A percentile compares a stretch with the other conserved stretches of the same genome.
phyloP scores from a whole-genome alignment of 1,284 basidiomycete species.

The Mixia osmundae region DNA sequence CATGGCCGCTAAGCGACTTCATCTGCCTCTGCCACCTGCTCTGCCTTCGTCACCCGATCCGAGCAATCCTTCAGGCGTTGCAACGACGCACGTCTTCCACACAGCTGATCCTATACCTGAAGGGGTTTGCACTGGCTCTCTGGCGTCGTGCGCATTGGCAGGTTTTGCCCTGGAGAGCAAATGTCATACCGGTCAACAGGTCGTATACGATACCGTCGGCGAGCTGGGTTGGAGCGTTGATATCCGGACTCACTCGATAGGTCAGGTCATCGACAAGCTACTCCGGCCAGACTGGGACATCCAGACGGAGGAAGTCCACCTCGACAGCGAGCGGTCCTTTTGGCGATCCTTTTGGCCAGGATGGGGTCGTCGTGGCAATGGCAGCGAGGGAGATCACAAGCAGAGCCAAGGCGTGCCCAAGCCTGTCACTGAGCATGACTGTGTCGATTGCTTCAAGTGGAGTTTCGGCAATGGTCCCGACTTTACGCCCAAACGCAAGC shows the following conservation, averaged over 20 bases:
- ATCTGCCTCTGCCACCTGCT: constrained; percentile 43
- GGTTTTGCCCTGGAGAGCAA: constrained; percentile 20
- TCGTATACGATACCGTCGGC: constrained; percentile 68
- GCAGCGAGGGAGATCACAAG: constrained; percentile 5
- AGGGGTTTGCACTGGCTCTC: constrained; percentile 25
- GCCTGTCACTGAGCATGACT: constrained; percentile 13
- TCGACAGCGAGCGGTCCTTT: not conserved
- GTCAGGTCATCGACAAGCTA: constrained; percentile 44
- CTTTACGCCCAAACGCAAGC: no score
- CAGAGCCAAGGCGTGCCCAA: constrained; percentile 11
- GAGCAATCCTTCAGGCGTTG: constrained; percentile 5
- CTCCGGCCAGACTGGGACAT: constrained; percentile 49
- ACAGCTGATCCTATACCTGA: constrained; percentile 27
- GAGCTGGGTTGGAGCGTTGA: constrained; percentile 59
- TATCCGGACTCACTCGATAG: constrained; percentile 53
- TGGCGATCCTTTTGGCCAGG: constrained; percentile 2
- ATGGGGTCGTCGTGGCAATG: constrained; percentile 4
- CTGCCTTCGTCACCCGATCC: no score
- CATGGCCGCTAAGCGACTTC: constrained; percentile 59
- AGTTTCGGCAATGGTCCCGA: constrained; percentile 10
- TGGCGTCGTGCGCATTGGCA: constrained; percentile 16
- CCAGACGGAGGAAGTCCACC: not conserved
- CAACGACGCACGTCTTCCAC: constrained; percentile 33
- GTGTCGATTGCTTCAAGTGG: constrained; percentile 17
- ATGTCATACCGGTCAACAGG: constrained; percentile 63